Percentiles rank a stretch among this genome's conserved stretches.
phyloP scores from a whole-genome alignment of 73 alveolate species.

The Paramecium primaurelia region DNA sequence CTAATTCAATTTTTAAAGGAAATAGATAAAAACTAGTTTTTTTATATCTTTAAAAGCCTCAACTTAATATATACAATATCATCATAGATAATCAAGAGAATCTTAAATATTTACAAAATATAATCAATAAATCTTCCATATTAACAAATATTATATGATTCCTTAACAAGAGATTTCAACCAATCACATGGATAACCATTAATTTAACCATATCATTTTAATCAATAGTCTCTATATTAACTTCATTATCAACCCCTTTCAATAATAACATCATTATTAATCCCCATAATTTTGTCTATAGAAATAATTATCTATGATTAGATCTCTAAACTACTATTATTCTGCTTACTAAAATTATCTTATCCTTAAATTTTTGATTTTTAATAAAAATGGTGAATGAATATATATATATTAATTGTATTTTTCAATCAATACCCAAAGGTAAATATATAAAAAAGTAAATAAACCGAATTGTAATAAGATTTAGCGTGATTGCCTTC shows the following conservation, averaged over 20 bases:
- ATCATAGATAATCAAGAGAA: not conserved
- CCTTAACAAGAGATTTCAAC: not conserved
- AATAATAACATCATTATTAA: too few species aligned
- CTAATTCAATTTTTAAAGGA: not conserved
- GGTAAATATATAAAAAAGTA: not conserved
- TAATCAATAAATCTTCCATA: not conserved
- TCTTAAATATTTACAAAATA: too few species aligned
- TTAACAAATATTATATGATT: too few species aligned
- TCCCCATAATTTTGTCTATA: not conserved
- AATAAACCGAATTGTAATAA: not conserved
- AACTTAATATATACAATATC: not conserved
- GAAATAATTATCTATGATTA: not conserved
- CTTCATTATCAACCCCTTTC: not conserved
- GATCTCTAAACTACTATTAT: not conserved
- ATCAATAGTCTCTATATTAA: not conserved
- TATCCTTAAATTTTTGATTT: not conserved
- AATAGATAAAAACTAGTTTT: not conserved
- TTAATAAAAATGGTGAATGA: not conserved
- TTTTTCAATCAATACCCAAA: not conserved
- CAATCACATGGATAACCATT: not conserved
- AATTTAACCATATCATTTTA: not conserved
- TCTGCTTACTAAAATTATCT: not conserved
- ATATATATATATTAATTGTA: too few species aligned
- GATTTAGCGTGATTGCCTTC: not conserved
- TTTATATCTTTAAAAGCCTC: not conserved